Evolutionary conservation across 306 rosid genomes (phyloP).

Genomic region (Chamaecrista fasciculata): DNA sequence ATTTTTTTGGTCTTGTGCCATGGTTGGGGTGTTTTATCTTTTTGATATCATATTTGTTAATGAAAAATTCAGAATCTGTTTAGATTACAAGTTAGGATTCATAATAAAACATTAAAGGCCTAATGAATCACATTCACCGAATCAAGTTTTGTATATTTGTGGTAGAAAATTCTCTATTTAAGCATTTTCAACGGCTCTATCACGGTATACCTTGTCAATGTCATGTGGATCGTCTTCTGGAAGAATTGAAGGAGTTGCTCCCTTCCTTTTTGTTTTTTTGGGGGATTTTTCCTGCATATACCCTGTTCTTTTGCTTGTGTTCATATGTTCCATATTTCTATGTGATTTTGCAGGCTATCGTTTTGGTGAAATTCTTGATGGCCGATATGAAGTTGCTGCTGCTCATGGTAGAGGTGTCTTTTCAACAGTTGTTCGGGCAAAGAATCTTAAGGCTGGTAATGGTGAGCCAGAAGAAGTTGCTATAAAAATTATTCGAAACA

Average conservation of each 20-base stretch:
- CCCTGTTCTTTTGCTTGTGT: neutral
- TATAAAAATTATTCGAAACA: conserved; percentile 88
- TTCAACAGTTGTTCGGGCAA: conserved; percentile 94
- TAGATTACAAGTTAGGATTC: neutral
- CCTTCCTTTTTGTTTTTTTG: neutral
- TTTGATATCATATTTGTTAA: too few relatives aligned
- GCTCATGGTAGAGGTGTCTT: conserved; percentile 98
- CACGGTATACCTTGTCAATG: neutral
- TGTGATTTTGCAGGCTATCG: conserved; percentile 61
- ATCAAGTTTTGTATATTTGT: neutral
- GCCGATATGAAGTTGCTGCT: conserved; percentile 88
- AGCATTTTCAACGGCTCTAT: neutral
- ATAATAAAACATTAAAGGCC: neutral
- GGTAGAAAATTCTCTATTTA: neutral
- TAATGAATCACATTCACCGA: neutral
- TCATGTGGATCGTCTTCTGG: neutral
- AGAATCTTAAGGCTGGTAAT: conserved; percentile 65
- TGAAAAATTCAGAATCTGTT: too few relatives aligned
- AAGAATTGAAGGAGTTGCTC: conserved; percentile 14
- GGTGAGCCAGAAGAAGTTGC: conserved; percentile 98
- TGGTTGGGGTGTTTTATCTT: neutral
- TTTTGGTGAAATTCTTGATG: conserved; percentile 91
- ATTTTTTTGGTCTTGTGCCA: neutral
- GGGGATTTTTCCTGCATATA: neutral
- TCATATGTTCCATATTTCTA: conserved; percentile 20